These are phyloP conservation scores for Penicillium sp. DNA, from an alignment of 2,329 filamentous ascomycete species.

Conservation along the genomic window DNA sequence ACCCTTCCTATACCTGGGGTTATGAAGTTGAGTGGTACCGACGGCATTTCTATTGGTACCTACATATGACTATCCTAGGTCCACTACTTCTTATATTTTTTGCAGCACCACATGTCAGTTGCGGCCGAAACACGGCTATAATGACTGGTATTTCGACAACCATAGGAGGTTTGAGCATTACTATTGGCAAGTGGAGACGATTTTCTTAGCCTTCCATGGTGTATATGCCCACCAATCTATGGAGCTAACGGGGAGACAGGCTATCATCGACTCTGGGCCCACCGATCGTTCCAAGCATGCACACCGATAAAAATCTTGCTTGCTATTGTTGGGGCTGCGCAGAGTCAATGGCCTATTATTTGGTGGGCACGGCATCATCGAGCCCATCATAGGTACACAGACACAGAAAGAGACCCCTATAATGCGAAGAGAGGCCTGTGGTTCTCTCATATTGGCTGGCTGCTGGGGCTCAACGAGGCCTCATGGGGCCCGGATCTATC, in stretches of 20 bases:
- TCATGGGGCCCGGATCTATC: slow-evolving; percentile 5
- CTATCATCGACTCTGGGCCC: slow-evolving; percentile 11
- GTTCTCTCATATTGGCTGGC: slow-evolving; percentile 7
- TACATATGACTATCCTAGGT: neutral
- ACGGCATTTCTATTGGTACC: neutral
- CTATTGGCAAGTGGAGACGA: neutral
- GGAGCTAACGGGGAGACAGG: slow-evolving; percentile 1
- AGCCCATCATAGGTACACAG: slow-evolving; percentile 5
- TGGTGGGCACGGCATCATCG: slow-evolving; percentile 7
- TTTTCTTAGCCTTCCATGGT: neutral
- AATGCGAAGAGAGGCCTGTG: slow-evolving; percentile 2
- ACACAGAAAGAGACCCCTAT: slow-evolving; percentile 9
- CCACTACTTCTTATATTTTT: neutral
- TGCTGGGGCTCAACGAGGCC: neutral
- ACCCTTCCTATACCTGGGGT: neutral
- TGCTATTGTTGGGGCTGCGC: slow-evolving; percentile 3
- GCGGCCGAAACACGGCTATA: neutral
- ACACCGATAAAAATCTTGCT: neutral
- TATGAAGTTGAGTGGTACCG: neutral
- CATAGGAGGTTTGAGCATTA: slow-evolving; percentile 1
- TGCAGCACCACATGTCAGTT: neutral
- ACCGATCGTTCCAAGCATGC: slow-evolving; percentile 5
- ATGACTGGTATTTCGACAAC: neutral
- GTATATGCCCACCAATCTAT: too few species aligned
- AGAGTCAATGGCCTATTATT: slow-evolving; percentile 5